Evolutionary conservation across 2,329 filamentous ascomycete genomes (phyloP).

Genomic region (Boeremia exigua): DNA sequence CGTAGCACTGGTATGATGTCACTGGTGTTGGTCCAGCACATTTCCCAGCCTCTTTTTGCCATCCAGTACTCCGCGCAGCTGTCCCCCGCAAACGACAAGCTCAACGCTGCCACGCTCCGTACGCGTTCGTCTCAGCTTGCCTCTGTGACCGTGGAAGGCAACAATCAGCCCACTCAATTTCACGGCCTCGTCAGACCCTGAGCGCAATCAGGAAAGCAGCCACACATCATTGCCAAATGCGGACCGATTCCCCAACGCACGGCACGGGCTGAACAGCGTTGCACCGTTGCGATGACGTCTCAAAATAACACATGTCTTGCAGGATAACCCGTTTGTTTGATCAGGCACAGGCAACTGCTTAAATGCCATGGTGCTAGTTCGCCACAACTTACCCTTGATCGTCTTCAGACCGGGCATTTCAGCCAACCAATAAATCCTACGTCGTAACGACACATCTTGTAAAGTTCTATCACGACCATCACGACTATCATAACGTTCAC

Average conservation of each 20-base stretch:
- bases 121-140: conserved; percentile 11
- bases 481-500: background rate
- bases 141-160: conserved; percentile 1
- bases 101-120: background rate
- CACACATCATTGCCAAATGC: conserved; percentile 16
- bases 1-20: conserved; percentile 9
- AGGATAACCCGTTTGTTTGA: conserved; percentile 1
- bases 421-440: conserved; percentile 7
- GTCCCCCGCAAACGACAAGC: conserved; percentile 12
- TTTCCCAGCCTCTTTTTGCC: conserved; percentile 3
- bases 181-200: conserved; percentile 12
- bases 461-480: background rate
- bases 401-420: background rate
- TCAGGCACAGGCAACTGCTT: conserved; percentile 3
- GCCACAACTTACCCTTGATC: background rate
- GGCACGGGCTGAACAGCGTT: conserved; percentile 6
- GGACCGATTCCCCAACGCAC: conserved; percentile 1
- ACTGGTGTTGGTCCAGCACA: background rate
- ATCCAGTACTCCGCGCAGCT: conserved; percentile 3
- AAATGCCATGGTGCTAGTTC: conserved; percentile 1
- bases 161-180: conserved; percentile 11
- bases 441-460: background rate
- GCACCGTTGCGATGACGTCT: conserved; percentile 13
- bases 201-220: conserved; percentile 5
- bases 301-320: conserved; percentile 15